These are phyloP conservation scores for Clavispora phyllophila DNA, from an alignment of 805 yeast genomes.

Conservation along the genomic window DNA sequence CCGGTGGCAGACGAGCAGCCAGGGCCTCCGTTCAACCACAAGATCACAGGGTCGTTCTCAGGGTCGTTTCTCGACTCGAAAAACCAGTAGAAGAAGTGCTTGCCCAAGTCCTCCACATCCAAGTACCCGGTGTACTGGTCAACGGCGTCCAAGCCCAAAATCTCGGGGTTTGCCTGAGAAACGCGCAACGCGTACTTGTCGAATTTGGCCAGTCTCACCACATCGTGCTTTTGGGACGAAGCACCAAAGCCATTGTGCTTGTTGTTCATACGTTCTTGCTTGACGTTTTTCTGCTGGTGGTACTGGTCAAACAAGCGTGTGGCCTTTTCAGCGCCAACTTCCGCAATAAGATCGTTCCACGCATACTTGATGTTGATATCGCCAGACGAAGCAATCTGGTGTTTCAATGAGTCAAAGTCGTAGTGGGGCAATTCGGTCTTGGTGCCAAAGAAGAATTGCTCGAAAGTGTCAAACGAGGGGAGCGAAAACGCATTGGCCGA, in stretches of 20 bases:
- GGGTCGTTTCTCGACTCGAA: conserved; percentile 14
- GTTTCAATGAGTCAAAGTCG: neutral
- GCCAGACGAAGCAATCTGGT: neutral
- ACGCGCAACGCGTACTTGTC: conserved; percentile 16
- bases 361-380: conserved; percentile 1
- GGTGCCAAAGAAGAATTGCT: conserved; percentile 1
- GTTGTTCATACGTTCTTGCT: conserved; percentile 5
- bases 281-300: neutral
- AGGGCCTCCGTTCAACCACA: conserved; percentile 12
- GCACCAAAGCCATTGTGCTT: conserved; percentile 1
- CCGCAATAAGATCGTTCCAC: conserved; percentile 4
- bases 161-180: conserved; percentile 23
- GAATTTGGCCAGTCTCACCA: conserved; percentile 14
- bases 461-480: neutral
- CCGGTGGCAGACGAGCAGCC: conserved; percentile 9
- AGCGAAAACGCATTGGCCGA: conserved; percentile 2
- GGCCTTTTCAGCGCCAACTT: conserved; percentile 1
- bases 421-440: neutral
- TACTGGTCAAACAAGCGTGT: conserved; percentile 1
- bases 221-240: conserved; percentile 7
- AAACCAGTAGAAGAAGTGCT: conserved; percentile 12
- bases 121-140: conserved; percentile 10
- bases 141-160: conserved; percentile 6
- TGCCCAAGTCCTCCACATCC: conserved; percentile 6
- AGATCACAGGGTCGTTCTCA: conserved; percentile 7